phyloP scores from a whole-genome alignment of 129 eudicot genomes.

The Pulicaria dysenterica region DNA sequence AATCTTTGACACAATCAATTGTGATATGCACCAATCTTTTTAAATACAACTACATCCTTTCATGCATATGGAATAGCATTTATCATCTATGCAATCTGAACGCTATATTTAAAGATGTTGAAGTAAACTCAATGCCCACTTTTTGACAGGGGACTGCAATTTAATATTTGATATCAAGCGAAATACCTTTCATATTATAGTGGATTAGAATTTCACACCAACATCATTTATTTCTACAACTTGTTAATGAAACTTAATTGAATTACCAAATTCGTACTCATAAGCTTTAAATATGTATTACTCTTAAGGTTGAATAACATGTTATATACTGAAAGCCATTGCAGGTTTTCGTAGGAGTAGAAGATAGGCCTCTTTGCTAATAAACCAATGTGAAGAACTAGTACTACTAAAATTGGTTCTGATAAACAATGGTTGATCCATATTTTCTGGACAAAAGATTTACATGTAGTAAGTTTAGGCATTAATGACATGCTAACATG shows the following conservation, averaged over 20 bases:
- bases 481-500: constrained; percentile 6
- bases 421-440: constrained; percentile 1
- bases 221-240: no score
- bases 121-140: background rate
- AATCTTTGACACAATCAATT: background rate
- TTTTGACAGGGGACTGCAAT: background rate
- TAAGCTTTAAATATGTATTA: background rate
- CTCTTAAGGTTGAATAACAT: background rate
- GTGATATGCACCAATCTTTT: background rate
- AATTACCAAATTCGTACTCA: no score
- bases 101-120: background rate
- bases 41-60: background rate
- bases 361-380: no score
- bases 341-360: background rate
- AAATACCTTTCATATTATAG: background rate
- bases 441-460: constrained; percentile 13
- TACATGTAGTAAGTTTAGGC: background rate
- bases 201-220: background rate
- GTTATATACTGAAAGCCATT: background rate
- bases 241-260: no score
- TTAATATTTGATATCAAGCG: background rate
- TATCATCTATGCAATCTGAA: constrained; percentile 7
- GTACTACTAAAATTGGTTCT: background rate
- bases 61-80: constrained; percentile 1
- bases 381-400: constrained; percentile 3